Evolutionary conservation across 352 stramenopile genomes (phyloP).

Genomic region (Phytopythium helicoides): DNA sequence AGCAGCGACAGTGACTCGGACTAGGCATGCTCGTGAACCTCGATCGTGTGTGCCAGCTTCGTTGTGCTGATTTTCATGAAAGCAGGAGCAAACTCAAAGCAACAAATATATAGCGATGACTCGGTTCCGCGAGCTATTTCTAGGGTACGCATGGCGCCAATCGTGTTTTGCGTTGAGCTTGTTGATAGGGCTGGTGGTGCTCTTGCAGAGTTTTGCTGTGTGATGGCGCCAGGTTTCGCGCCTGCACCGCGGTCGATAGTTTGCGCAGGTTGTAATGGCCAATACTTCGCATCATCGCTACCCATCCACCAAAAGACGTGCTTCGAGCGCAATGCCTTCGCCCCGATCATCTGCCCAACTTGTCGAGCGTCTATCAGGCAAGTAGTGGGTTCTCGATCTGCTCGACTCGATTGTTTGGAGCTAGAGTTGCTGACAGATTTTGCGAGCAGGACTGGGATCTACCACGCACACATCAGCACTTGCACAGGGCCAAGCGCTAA

Average conservation of each 20-base stretch:
- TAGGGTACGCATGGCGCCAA: too few species aligned
- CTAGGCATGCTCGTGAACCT: neutral
- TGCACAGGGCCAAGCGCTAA: constrained; percentile 12
- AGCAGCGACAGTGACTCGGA: constrained; percentile 14
- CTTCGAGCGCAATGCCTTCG: constrained; percentile 61
- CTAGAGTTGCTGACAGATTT: neutral
- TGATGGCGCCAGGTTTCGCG: neutral
- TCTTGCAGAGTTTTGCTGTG: too few species aligned
- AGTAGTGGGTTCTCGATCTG: neutral
- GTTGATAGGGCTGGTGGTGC: too few species aligned
- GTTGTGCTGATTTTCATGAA: neutral
- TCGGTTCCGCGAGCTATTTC: too few species aligned
- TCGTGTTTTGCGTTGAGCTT: too few species aligned
- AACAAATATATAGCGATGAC: too few species aligned
- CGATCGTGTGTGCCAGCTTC: neutral
- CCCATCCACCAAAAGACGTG: constrained; percentile 71
- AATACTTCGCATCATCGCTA: constrained; percentile 64
- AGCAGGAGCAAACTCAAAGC: too few species aligned
- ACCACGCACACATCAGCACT: constrained; percentile 17
- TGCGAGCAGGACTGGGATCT: constrained; percentile 19
- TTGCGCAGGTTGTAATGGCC: constrained; percentile 46
- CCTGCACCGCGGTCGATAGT: constrained; percentile 21
- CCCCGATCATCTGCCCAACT: constrained; percentile 38
- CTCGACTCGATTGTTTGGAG: constrained; percentile 6
- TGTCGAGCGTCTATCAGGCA: constrained; percentile 36